These are phyloP conservation scores for Isatis tinctoria DNA, from an alignment of 345 rosid species.

Conservation along the genomic window DNA sequence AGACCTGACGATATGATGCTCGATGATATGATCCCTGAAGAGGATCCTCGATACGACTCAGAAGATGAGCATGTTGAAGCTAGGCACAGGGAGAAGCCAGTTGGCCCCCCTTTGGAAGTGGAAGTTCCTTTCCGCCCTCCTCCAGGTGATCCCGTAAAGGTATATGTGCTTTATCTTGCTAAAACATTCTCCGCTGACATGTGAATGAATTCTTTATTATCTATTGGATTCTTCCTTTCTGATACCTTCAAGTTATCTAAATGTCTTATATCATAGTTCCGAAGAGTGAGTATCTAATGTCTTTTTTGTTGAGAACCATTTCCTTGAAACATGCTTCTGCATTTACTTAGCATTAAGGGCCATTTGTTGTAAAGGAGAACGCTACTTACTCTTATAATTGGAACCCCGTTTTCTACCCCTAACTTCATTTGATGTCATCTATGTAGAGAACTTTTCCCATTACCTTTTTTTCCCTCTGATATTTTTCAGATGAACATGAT, in stretches of 20 bases:
- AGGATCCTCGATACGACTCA: constrained; percentile 72
- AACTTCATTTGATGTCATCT: not conserved
- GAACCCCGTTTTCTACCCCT: constrained; percentile 1
- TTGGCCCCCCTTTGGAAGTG: constrained; percentile 86
- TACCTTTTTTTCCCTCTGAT: not conserved
- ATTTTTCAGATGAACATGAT: constrained; percentile 81
- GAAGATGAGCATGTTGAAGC: constrained; percentile 77
- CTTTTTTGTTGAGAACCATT: not conserved
- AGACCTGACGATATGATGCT: constrained; percentile 64
- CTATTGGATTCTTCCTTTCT: not conserved
- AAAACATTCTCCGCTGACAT: not conserved
- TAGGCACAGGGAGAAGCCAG: constrained; percentile 78
- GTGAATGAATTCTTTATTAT: not conserved
- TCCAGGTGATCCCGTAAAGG: constrained; percentile 83
- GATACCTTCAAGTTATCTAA: not conserved
- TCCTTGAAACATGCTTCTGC: constrained; percentile 1
- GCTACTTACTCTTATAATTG: not conserved
- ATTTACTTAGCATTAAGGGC: constrained; percentile 5
- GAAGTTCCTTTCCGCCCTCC: constrained; percentile 80
- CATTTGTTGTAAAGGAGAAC: constrained; percentile 13
- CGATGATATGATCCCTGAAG: constrained; percentile 51
- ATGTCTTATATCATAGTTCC: not conserved
- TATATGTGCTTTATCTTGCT: constrained; percentile 20
- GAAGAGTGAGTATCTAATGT: not conserved
- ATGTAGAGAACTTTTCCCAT: not conserved